Conservation (phyloP, 805 yeast species). For the Wickerhamiella australiensis region DNA sequence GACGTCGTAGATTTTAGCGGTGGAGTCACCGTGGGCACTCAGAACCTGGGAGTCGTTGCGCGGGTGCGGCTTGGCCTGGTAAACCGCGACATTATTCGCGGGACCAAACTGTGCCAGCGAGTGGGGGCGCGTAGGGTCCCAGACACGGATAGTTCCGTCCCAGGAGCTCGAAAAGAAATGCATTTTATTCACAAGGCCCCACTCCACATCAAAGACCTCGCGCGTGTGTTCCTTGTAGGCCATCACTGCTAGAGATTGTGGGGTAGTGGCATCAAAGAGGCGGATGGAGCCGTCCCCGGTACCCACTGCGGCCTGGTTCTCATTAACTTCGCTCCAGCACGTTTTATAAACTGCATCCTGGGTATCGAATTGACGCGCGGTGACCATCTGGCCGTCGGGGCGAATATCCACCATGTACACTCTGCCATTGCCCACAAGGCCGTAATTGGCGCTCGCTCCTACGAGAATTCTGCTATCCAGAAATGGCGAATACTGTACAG, state of each 20-base stretch:
- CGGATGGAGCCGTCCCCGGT: conserved; percentile 86
- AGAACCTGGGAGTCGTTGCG: conserved; percentile 61
- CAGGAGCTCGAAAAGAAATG: conserved; percentile 71
- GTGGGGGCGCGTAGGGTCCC: conserved; percentile 23
- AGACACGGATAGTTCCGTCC: conserved; percentile 75
- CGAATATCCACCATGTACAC: conserved; percentile 57
- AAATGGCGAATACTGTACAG: conserved; percentile 81
- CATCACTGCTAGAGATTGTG: conserved; percentile 23
- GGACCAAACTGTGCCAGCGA: conserved; percentile 17
- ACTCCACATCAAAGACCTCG: conserved; percentile 61
- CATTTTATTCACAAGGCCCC: conserved; percentile 60
- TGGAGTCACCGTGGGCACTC: conserved; percentile 64
- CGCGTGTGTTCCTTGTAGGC: conserved; percentile 51
- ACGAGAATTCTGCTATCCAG: conserved; percentile 83
- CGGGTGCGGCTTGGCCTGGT: conserved; percentile 72
- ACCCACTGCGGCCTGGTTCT: conserved; percentile 69
- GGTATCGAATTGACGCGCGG: conserved; percentile 59
- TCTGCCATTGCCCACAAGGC: conserved; percentile 88
- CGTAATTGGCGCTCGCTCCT: conserved; percentile 84
- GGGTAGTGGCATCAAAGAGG: conserved; percentile 56
- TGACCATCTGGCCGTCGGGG: conserved; percentile 47
- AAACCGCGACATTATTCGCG: conserved; percentile 31
- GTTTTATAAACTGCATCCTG: conserved; percentile 86
- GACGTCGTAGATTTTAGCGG: conserved; percentile 69
- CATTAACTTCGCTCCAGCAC: conserved; percentile 85